Percentiles rank a stretch among this genome's conserved stretches.
phyloP scores from a whole-genome alignment of 1,284 basidiomycete genomes.

The Sporisorium scitamineum region DNA sequence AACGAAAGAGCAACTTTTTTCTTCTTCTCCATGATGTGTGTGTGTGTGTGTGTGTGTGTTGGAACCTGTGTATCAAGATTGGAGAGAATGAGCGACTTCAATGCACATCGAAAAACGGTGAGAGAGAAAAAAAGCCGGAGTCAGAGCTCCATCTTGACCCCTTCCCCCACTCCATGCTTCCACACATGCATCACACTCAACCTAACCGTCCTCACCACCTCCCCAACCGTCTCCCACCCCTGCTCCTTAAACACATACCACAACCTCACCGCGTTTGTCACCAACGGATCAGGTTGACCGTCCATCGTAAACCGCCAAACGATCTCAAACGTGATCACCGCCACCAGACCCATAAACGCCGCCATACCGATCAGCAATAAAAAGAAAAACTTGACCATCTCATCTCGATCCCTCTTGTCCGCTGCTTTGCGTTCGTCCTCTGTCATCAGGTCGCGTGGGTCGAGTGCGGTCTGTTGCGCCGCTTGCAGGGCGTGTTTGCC shows the following conservation, averaged over 20 bases:
- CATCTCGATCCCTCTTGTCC: slow-evolving; percentile 43
- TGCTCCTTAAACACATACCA: slow-evolving; percentile 11
- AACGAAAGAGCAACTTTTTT: no score
- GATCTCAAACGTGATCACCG: slow-evolving; percentile 50
- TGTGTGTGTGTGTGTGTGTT: slow-evolving; percentile 1
- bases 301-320: slow-evolving; percentile 61
- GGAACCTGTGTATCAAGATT: no score
- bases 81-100: no score
- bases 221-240: slow-evolving; percentile 11
- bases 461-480: slow-evolving; percentile 5
- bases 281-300: slow-evolving; percentile 48
- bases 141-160: slow-evolving; percentile 66
- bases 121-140: no score
- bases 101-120: no score
- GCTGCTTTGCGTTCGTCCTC: slow-evolving; percentile 31
- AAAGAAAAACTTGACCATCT: slow-evolving; percentile 57
- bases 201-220: slow-evolving; percentile 19
- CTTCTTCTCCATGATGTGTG: no score
- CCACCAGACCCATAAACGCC: slow-evolving; percentile 48
- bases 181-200: slow-evolving; percentile 23
- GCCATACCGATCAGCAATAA: slow-evolving; percentile 49
- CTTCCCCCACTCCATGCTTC: slow-evolving; percentile 11
- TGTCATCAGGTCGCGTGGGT: slow-evolving; percentile 41
- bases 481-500: slow-evolving; percentile 11
- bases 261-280: background rate